phyloP scores from a whole-genome alignment of 768 basidiomycete genomes.

The Lactifluus pinguis region DNA sequence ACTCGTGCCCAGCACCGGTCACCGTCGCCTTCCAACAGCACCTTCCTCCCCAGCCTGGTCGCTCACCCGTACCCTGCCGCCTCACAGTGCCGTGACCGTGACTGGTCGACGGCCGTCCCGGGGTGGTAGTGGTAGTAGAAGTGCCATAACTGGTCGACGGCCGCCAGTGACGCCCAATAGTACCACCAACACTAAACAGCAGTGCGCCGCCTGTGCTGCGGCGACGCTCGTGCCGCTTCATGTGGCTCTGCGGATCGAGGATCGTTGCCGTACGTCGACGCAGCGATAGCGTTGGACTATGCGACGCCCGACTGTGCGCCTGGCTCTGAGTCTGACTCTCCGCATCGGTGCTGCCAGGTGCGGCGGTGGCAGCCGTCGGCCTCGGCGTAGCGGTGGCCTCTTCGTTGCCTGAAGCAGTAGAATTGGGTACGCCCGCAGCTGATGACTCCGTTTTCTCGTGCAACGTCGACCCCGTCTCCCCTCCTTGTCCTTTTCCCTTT shows the following conservation, averaged over 20 bases:
- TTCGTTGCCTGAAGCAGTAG: not conserved
- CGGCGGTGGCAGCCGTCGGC: too few species aligned
- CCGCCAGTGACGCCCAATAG: constrained; percentile 58
- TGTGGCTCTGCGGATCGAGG: constrained; percentile 56
- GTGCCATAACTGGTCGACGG: constrained; percentile 44
- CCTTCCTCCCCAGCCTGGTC: constrained; percentile 34
- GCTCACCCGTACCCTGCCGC: too few species aligned
- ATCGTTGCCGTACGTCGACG: constrained; percentile 75
- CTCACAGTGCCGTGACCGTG: too few species aligned
- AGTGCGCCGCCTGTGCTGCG: constrained; percentile 68
- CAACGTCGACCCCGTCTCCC: constrained; percentile 21
- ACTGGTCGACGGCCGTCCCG: constrained; percentile 20
- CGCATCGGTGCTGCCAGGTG: not conserved
- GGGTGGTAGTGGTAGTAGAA: too few species aligned
- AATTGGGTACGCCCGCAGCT: not conserved
- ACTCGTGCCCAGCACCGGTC: constrained; percentile 1
- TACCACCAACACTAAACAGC: constrained; percentile 38
- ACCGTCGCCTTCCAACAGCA: not conserved
- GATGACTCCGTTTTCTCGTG: constrained; percentile 15
- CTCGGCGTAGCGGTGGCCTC: not conserved
- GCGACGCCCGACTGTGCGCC: too few species aligned
- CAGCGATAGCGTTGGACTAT: constrained; percentile 45
- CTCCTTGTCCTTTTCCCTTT: constrained; percentile 19
- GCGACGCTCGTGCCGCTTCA: constrained; percentile 60
- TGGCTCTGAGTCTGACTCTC: too few species aligned